These are phyloP conservation scores for Neofusicoccum sp. DNA, from an alignment of 2,329 filamentous ascomycete genomes.

Conservation along the genomic window DNA sequence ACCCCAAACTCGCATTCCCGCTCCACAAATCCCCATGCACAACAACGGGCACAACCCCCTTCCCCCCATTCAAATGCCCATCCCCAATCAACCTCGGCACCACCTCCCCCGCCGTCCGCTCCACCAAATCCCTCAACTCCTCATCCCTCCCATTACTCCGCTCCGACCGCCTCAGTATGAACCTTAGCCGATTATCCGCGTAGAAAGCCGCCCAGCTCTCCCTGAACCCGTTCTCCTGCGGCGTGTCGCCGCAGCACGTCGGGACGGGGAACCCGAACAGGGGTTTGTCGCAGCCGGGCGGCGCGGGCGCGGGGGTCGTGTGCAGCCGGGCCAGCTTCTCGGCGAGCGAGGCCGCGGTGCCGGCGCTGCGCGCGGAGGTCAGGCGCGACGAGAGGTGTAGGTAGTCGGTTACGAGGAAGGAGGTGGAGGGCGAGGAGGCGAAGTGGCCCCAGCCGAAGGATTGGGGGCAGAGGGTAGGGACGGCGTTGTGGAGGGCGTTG, in stretches of 20 bases:
- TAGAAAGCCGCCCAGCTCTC: constrained; percentile 84
- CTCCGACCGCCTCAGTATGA: constrained; percentile 60
- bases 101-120: constrained; percentile 61
- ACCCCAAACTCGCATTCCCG: constrained; percentile 72
- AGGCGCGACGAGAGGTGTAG: constrained; percentile 54
- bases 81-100: constrained; percentile 76
- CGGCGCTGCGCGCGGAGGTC: constrained; percentile 41
- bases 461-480: constrained; percentile 73
- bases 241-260: constrained; percentile 83
- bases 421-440: constrained; percentile 46
- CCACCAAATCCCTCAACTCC: constrained; percentile 62
- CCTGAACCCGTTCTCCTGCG: constrained; percentile 73
- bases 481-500: constrained; percentile 70
- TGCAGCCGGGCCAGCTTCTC: constrained; percentile 77
- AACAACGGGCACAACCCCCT: constrained; percentile 70
- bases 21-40: constrained; percentile 94
- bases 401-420: constrained; percentile 72
- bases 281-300: constrained; percentile 56
- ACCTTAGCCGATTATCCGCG: constrained; percentile 68
- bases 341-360: constrained; percentile 57
- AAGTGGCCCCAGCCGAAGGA: constrained; percentile 70
- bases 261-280: constrained; percentile 81
- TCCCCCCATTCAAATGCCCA: constrained; percentile 58
- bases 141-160: constrained; percentile 62
- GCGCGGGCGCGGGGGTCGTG: constrained; percentile 67